Conservation (phyloP, 1,139 yeast genomes). For the Lodderomyces theae region DNA sequence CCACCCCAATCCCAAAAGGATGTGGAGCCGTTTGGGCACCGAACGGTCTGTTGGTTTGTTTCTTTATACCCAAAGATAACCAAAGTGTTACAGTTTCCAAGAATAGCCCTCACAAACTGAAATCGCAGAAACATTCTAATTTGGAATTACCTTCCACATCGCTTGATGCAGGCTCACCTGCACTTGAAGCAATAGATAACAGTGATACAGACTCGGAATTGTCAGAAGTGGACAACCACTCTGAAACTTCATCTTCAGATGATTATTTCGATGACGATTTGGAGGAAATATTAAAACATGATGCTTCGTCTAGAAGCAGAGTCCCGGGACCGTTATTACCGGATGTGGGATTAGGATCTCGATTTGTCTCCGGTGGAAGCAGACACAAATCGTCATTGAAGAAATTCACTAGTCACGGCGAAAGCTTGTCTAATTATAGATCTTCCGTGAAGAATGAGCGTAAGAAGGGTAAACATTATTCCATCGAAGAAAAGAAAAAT, state of each 20-base stretch:
- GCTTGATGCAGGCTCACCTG: background rate
- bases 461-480: constrained; percentile 13
- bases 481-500: constrained; percentile 39
- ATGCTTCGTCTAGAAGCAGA: constrained; percentile 41
- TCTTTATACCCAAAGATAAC: constrained; percentile 62
- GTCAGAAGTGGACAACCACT: constrained; percentile 4
- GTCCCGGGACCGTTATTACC: constrained; percentile 46
- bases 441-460: constrained; percentile 22
- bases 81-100: background rate
- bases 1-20: constrained; percentile 88
- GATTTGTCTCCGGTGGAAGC: constrained; percentile 21
- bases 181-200: background rate
- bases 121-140: constrained; percentile 24
- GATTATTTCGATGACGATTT: constrained; percentile 53
- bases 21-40: constrained; percentile 91
- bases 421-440: constrained; percentile 27
- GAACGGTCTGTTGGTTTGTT: constrained; percentile 76
- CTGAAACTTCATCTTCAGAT: constrained; percentile 31
- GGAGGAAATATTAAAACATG: constrained; percentile 48
- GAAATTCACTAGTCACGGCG: constrained; percentile 28
- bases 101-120: constrained; percentile 27
- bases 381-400: constrained; percentile 23
- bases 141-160: background rate
- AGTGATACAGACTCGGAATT: constrained; percentile 16
- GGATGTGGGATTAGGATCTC: constrained; percentile 39